Percentiles rank a stretch among this genome's conserved stretches.
These are phyloP conservation scores for Aspergillus neoniger DNA, from an alignment of 2,329 filamentous ascomycete genomes.

Conservation along the genomic window DNA sequence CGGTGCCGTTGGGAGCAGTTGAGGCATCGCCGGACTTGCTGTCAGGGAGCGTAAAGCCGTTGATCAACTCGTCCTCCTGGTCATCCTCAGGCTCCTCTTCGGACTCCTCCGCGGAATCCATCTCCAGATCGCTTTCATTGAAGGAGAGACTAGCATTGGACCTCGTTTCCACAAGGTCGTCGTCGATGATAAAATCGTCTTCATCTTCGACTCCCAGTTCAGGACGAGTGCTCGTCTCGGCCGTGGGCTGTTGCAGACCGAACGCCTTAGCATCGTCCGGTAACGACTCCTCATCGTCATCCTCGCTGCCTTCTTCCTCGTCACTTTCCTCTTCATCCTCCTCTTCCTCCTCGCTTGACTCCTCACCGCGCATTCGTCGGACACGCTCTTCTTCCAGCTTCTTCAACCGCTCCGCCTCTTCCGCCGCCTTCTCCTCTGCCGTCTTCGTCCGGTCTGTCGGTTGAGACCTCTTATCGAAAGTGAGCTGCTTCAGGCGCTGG, in stretches of 20 bases:
- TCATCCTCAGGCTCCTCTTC: constrained; percentile 56
- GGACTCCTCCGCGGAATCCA: constrained; percentile 57
- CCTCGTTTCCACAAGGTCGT: constrained; percentile 80
- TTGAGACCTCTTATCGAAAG: constrained; percentile 79
- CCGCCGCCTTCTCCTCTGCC: constrained; percentile 77
- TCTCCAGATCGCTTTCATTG: constrained; percentile 55
- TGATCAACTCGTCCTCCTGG: constrained; percentile 70
- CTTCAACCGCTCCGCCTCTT: constrained; percentile 74
- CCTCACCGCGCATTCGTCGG: constrained; percentile 83
- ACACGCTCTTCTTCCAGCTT: constrained; percentile 80
- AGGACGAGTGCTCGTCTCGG: constrained; percentile 38
- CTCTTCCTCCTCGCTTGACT: constrained; percentile 65
- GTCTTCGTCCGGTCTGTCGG: constrained; percentile 89
- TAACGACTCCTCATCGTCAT: constrained; percentile 50
- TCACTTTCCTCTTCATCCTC: constrained; percentile 48
- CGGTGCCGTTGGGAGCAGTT: constrained; percentile 44
- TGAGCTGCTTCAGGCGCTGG: constrained; percentile 74
- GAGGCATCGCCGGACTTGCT: constrained; percentile 21
- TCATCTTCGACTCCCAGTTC: constrained; percentile 81
- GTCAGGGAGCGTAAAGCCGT: constrained; percentile 58
- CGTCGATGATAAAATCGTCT: constrained; percentile 89
- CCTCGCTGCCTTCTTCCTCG: constrained; percentile 38
- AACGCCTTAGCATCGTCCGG: constrained; percentile 63
- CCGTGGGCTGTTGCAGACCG: constrained; percentile 58
- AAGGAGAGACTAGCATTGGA: constrained; percentile 56